Conservation (phyloP, 768 basidiomycete species). For the Mycena chlorophos region DNA sequence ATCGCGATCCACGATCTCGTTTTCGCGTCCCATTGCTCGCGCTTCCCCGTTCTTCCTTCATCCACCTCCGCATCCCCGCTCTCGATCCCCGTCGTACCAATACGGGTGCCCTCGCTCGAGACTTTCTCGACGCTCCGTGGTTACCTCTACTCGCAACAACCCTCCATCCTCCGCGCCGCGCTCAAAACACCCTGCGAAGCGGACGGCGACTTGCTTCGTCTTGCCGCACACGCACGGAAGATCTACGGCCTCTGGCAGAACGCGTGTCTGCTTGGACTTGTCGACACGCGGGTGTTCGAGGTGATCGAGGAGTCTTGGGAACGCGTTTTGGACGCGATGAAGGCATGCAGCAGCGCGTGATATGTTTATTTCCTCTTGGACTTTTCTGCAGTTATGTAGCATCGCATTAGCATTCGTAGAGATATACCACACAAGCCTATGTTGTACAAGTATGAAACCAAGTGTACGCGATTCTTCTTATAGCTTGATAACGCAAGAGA, state of each 20-base stretch:
- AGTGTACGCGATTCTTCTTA: too few relatives aligned
- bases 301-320: conserved; percentile 53
- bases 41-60: conserved; percentile 36
- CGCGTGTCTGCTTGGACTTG: conserved; percentile 49
- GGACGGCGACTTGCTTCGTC: conserved; percentile 13
- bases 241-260: conserved; percentile 52
- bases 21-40: conserved; percentile 40
- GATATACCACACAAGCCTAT: not conserved
- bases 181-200: conserved; percentile 33
- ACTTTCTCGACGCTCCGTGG: conserved; percentile 59
- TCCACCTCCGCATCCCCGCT: conserved; percentile 8
- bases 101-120: conserved; percentile 62
- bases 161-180: conserved; percentile 48
- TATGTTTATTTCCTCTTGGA: conserved; percentile 1
- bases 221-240: conserved; percentile 10
- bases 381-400: not conserved
- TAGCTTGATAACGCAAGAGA: too few relatives aligned
- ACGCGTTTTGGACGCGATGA: conserved; percentile 43
- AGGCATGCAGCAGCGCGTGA: conserved; percentile 10
- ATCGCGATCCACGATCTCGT: conserved; percentile 46
- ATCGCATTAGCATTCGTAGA: not conserved
- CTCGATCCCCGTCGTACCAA: conserved; percentile 57
- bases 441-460: not conserved
- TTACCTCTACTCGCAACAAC: conserved; percentile 68
- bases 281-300: conserved; percentile 47